Evolutionary conservation across 164 flowering plant genomes (phyloP).

Genomic region (Stephania cephalantha): DNA sequence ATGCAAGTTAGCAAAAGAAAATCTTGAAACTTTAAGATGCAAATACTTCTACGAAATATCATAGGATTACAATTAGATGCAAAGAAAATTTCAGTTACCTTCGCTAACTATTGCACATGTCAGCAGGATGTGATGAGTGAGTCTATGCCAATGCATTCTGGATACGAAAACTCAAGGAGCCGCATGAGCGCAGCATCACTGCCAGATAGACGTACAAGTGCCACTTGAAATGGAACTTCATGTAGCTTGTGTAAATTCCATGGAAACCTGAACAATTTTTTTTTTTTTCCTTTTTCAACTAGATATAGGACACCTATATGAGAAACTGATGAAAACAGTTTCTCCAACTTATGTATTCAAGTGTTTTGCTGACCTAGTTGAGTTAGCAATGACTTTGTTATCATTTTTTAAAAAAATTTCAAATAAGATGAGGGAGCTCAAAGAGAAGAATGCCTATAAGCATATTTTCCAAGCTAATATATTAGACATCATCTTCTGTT

Average conservation of each 20-base stretch:
- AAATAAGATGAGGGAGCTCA: conserved; percentile 11
- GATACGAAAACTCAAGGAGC: conserved; percentile 30
- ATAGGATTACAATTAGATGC: neutral
- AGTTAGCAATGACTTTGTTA: neutral
- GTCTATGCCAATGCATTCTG: conserved; percentile 10
- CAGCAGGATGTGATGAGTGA: conserved; percentile 33
- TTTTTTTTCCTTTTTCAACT: neutral
- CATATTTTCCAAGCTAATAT: neutral
- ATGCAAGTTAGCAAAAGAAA: neutral
- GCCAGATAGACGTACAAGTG: conserved; percentile 16
- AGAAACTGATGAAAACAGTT: conserved; percentile 2
- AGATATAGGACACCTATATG: conserved; percentile 6
- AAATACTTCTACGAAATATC: neutral
- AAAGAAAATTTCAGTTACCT: neutral
- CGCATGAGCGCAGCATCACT: conserved; percentile 23
- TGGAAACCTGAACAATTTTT: conserved; percentile 3
- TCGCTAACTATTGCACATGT: neutral
- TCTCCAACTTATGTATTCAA: conserved; percentile 2
- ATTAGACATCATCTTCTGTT: neutral
- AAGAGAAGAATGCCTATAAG: neutral
- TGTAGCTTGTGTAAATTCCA: neutral
- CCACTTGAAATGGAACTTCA: conserved; percentile 1
- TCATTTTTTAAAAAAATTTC: neutral
- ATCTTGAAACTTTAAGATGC: neutral
- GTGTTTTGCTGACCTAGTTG: conserved; percentile 3